Conservation (phyloP, 768 basidiomycete species). For the Boletus huronensis region DNA sequence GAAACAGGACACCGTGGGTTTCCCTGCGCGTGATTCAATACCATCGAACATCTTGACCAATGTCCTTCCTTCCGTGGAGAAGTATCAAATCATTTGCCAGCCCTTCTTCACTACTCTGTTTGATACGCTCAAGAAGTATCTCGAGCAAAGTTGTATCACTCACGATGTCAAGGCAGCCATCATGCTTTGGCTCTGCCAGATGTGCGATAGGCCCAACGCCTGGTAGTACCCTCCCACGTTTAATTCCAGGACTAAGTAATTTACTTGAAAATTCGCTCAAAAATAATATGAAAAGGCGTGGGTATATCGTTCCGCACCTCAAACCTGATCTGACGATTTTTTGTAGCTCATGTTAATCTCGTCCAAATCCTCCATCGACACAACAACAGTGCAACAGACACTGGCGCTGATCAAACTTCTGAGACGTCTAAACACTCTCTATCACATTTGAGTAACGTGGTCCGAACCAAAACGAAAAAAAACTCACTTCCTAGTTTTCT, state of each 20-base stretch:
- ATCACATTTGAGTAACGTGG: neutral
- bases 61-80: too few relatives aligned
- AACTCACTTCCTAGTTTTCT: neutral
- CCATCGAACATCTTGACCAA: neutral
- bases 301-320: too few relatives aligned
- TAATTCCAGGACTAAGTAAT: neutral
- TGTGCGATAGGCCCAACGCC: neutral
- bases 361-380: neutral
- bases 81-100: neutral
- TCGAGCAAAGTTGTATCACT: neutral
- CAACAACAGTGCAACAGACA: too few relatives aligned
- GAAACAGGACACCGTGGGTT: neutral
- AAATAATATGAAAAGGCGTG: too few relatives aligned
- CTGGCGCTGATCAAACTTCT: neutral
- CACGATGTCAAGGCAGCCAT: neutral
- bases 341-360: neutral
- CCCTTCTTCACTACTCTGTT: slow-evolving; percentile 8
- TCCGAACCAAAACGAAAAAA: neutral
- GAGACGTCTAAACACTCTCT: too few relatives aligned
- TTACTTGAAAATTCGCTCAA: too few relatives aligned
- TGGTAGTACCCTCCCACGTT: neutral
- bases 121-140: neutral
- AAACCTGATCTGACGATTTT: too few relatives aligned
- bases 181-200: neutral
- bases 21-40: neutral